phyloP scores from a whole-genome alignment of 805 yeast genomes.

The Wickerhamiella qilinensis region DNA sequence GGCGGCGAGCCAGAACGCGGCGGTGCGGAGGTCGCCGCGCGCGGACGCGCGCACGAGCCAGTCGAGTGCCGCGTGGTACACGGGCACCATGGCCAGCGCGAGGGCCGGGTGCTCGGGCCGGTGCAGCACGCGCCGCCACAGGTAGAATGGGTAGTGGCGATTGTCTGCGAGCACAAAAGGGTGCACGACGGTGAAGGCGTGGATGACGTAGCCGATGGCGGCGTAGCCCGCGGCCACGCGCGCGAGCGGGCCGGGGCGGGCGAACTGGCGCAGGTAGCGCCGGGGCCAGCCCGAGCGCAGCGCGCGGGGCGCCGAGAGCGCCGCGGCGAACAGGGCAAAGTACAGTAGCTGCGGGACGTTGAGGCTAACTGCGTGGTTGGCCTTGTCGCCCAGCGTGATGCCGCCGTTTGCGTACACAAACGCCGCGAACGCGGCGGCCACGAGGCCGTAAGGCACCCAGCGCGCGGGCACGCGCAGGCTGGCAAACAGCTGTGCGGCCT shows the following conservation, averaged over 20 bases:
- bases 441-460: slow-evolving; percentile 13
- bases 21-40: no score
- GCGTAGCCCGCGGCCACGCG: no score
- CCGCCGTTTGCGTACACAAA: slow-evolving; percentile 64
- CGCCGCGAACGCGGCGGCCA: slow-evolving; percentile 32
- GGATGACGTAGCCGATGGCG: slow-evolving; percentile 6
- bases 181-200: slow-evolving; percentile 46
- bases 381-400: slow-evolving; percentile 81
- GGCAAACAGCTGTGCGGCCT: slow-evolving; percentile 1
- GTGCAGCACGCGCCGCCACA: slow-evolving; percentile 53
- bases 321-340: slow-evolving; percentile 43
- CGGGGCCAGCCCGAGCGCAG: slow-evolving; percentile 17
- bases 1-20: no score
- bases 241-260: not conserved
- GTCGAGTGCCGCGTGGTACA: slow-evolving; percentile 45
- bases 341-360: slow-evolving; percentile 76
- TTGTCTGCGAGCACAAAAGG: slow-evolving; percentile 90
- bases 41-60: slow-evolving; percentile 23
- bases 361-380: slow-evolving; percentile 55
- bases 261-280: slow-evolving; percentile 4
- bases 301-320: slow-evolving; percentile 70
- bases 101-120: slow-evolving; percentile 14
- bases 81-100: slow-evolving; percentile 38
- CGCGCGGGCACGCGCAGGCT: not conserved
- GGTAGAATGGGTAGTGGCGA: slow-evolving; percentile 81